phyloP scores from a whole-genome alignment of 176 grass and related monocot genomes.

The Raddia distichophylla region DNA sequence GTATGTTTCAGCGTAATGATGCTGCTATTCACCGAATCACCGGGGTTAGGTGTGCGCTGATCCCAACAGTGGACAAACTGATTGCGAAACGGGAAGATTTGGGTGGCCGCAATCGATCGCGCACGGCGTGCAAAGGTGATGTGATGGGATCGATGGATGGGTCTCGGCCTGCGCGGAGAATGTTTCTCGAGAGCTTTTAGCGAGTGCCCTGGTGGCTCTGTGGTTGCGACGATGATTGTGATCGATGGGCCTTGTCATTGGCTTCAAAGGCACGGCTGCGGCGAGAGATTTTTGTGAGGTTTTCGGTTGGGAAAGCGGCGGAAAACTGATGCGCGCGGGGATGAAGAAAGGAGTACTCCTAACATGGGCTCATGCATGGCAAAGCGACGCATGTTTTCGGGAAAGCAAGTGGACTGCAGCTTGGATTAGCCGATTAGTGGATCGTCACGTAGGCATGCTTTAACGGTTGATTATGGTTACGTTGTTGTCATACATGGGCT shows the following conservation, averaged over 20 bases:
- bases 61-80: background rate
- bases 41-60: conserved; percentile 22
- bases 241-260: conserved; percentile 39
- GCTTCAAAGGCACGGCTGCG: conserved; percentile 63
- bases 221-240: conserved; percentile 6
- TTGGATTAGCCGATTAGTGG: background rate
- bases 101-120: conserved; percentile 21
- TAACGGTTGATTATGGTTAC: background rate
- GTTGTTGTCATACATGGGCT: too few relatives aligned
- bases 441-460: background rate
- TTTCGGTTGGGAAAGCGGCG: conserved; percentile 25
- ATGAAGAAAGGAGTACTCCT: conserved; percentile 1
- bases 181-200: conserved; percentile 3
- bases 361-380: background rate
- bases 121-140: background rate
- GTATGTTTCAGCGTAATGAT: background rate
- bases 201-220: background rate
- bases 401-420: background rate
- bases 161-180: conserved; percentile 3
- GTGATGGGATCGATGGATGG: conserved; percentile 38
- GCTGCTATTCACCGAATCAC: background rate
- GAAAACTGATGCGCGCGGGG: background rate
- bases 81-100: conserved; percentile 49
- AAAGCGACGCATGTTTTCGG: background rate
- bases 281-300: background rate